Base-by-base conservation (phyloP, 192 early-diverging fungal species). In the Mortierella alpina region DNA sequence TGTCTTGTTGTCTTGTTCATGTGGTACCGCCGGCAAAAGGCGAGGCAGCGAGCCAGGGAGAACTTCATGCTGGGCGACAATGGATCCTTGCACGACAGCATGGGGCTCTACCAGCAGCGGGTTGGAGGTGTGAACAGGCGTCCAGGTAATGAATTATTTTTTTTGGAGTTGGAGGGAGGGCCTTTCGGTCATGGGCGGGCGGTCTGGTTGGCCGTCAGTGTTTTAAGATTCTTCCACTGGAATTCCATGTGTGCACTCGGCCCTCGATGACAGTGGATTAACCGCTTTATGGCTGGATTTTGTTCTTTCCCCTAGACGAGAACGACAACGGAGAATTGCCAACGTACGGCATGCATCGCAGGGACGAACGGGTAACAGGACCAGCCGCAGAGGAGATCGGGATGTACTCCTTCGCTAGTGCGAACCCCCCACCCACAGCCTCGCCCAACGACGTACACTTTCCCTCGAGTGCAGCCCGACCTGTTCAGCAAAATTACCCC, bases 351-450 rank as follows among this genome's bases (percentile, higher is more conserved):
- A 53, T 59, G 17, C 76, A 79, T 59, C 68, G 76, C 9, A 66
- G 76, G 64, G 76, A 79, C 31, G 69, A 71, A 31, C 41, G 69
- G 11, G 18, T 79, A 5, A 45, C 53, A 41, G 76, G 76, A 67
- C 69, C 64, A 39, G 69, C 63, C 20, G 47, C 76, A 50, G 76
- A 79, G 23, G 76, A 79, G 22, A 79, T 79, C 51, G 69, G 76
- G 45, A 79, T 79, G 76, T 79, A 79, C 41, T 50, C 59, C 13
- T 79, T 72, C 53, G 9, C 64, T 22, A 68, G 18, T 61, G 68
- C n/a, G 31, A 56, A n/a, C 65, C 52, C n/a, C 23, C 55, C 0
- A 14, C 48, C 3, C 14, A 18, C 46, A 23, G 46, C 59, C 65
- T 0, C 22, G 2, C 5, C 50, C 10, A 44, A 8, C 44, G 51